Evolutionary conservation across 1,284 basidiomycete genomes (phyloP).

Genomic region (Lignosus rhinocerotis): DNA sequence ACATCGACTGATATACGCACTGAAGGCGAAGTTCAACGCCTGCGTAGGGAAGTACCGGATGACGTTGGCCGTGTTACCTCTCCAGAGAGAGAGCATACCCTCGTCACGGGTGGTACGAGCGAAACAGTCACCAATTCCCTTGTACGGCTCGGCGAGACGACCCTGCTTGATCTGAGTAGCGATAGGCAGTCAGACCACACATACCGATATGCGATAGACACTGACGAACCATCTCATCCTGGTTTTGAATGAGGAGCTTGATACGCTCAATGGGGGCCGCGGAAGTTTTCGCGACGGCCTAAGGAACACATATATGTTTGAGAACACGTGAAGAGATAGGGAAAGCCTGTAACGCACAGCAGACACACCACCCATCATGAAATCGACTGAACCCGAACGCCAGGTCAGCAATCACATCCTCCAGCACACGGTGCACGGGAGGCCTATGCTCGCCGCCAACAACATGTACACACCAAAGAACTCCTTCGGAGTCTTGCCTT

Average conservation of each 20-base stretch:
- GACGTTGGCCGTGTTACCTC: slow-evolving; percentile 97
- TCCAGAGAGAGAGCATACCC: slow-evolving; percentile 89
- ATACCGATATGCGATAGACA: background rate
- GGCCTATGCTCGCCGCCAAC: slow-evolving; percentile 4
- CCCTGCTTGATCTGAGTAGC: slow-evolving; percentile 87
- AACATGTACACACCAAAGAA: slow-evolving; percentile 62
- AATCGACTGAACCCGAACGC: slow-evolving; percentile 62
- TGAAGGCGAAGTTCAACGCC: slow-evolving; percentile 95
- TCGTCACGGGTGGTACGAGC: slow-evolving; percentile 87
- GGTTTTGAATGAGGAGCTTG: slow-evolving; percentile 97
- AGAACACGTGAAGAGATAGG: background rate
- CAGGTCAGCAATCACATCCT: slow-evolving; percentile 37
- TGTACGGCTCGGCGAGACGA: slow-evolving; percentile 90
- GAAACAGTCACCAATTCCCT: slow-evolving; percentile 91
- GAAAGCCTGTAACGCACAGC: slow-evolving; percentile 56
- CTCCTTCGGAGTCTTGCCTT: slow-evolving; percentile 77
- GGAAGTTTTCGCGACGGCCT: slow-evolving; percentile 97
- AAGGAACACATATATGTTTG: slow-evolving; percentile 19
- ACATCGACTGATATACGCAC: slow-evolving; percentile 45
- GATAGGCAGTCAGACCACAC: slow-evolving; percentile 21
- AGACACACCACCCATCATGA: slow-evolving; percentile 92
- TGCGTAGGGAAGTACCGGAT: slow-evolving; percentile 98
- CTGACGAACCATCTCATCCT: slow-evolving; percentile 82
- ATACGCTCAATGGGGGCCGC: slow-evolving; percentile 99
- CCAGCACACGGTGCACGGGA: slow-evolving; percentile 5